phyloP scores from a whole-genome alignment of 108 stramenopile genomes.

The Nitzschia sp. region DNA sequence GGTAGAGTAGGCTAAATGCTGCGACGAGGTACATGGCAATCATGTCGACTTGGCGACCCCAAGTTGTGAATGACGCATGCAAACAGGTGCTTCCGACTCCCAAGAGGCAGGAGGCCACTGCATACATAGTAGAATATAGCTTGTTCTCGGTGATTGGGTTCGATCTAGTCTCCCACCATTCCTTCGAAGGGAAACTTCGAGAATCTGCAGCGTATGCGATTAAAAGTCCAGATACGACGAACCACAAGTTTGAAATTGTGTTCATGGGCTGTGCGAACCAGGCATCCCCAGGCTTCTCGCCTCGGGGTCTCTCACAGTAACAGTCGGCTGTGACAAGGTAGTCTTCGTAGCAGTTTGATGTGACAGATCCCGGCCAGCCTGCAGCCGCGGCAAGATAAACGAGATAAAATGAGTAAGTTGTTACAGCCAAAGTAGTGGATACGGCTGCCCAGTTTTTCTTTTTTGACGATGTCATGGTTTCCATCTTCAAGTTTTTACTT shows the following conservation, averaged over 20 bases:
- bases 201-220: conserved; percentile 11
- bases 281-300: conserved; percentile 22
- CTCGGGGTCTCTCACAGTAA: conserved; percentile 22
- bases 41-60: conserved; percentile 16
- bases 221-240: conserved; percentile 5
- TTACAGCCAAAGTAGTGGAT: neutral
- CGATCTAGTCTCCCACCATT: conserved; percentile 5
- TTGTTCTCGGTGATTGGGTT: conserved; percentile 8
- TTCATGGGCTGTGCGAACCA: conserved; percentile 27
- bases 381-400: neutral
- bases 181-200: neutral
- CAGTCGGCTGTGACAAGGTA: conserved; percentile 17
- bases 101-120: neutral
- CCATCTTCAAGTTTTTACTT: neutral
- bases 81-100: conserved; percentile 16
- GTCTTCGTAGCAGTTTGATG: conserved; percentile 25
- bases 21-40: conserved; percentile 15
- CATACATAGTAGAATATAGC: neutral
- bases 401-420: neutral
- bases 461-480: conserved; percentile 19
- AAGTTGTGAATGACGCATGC: conserved; percentile 20
- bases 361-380: conserved; percentile 11
- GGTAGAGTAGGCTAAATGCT: neutral
- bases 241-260: conserved; percentile 9
- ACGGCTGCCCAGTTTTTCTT: conserved; percentile 17